Percentiles rank a stretch among this genome's conserved stretches.
Evolutionary conservation across 371 early-diverging fungal genomes (phyloP).

Genomic region (Gilbertella persicaria): DNA sequence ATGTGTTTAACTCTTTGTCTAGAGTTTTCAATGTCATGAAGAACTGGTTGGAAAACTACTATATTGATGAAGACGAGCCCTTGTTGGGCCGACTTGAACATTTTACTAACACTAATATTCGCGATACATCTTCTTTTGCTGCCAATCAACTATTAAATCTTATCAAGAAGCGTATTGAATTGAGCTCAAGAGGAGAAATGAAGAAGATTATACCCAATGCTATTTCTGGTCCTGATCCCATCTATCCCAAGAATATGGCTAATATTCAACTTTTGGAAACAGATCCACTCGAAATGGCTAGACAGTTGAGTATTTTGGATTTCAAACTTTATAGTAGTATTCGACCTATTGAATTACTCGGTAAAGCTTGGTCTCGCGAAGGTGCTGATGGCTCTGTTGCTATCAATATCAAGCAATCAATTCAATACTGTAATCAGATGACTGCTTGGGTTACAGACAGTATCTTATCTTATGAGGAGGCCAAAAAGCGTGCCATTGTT

Average conservation of each 20-base stretch:
- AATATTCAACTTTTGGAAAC: slow-evolving; percentile 74
- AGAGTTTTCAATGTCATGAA: slow-evolving; percentile 88
- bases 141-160: slow-evolving; percentile 71
- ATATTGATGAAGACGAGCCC: slow-evolving; percentile 68
- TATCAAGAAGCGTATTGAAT: slow-evolving; percentile 66
- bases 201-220: slow-evolving; percentile 67
- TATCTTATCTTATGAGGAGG: slow-evolving; percentile 74
- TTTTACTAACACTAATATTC: slow-evolving; percentile 77
- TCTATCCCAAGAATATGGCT: slow-evolving; percentile 66
- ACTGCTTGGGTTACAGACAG: slow-evolving; percentile 80
- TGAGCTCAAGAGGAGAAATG: slow-evolving; percentile 50
- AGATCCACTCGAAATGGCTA: slow-evolving; percentile 90
- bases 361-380: slow-evolving; percentile 85
- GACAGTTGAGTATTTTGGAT: slow-evolving; percentile 91
- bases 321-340: slow-evolving; percentile 77
- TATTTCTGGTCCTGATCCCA: slow-evolving; percentile 65
- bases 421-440: slow-evolving; percentile 63
- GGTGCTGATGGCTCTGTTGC: slow-evolving; percentile 57
- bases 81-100: slow-evolving; percentile 71
- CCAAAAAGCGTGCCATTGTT: slow-evolving; percentile 69
- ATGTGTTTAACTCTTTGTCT: neutral
- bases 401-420: slow-evolving; percentile 72
- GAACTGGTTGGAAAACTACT: slow-evolving; percentile 88
- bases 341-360: slow-evolving; percentile 81
- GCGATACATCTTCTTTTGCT: slow-evolving; percentile 67